Conservation (phyloP, 2,329 filamentous ascomycete species). For the Diplodia seriata region DNA sequence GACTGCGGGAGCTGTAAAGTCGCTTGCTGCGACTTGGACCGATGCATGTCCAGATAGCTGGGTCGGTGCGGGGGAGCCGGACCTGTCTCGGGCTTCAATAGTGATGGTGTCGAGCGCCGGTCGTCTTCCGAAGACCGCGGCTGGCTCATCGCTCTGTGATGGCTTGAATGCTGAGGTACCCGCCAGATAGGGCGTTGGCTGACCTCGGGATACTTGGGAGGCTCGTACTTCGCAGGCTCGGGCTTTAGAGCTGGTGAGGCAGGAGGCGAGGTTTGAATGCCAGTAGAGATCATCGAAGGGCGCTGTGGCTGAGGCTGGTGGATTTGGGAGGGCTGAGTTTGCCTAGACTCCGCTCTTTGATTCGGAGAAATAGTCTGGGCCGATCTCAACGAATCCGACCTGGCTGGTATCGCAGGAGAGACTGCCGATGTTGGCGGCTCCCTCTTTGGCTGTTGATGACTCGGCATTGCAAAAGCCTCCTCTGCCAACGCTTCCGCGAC, state of each 20-base stretch:
- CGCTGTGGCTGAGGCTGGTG: constrained; percentile 58
- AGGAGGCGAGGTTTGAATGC: constrained; percentile 78
- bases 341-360: constrained; percentile 39
- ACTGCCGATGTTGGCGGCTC: constrained; percentile 41
- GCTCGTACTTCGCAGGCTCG: constrained; percentile 29
- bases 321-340: constrained; percentile 38
- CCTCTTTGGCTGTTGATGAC: constrained; percentile 40
- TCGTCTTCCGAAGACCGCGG: constrained; percentile 52
- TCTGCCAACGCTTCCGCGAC: constrained; percentile 81
- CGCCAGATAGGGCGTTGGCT: constrained; percentile 60
- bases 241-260: constrained; percentile 41
- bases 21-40: constrained; percentile 59
- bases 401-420: constrained; percentile 42
- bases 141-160: constrained; percentile 58
- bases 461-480: constrained; percentile 72
- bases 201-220: constrained; percentile 48
- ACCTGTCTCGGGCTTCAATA: constrained; percentile 43
- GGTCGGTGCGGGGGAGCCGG: constrained; percentile 50
- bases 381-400: constrained; percentile 45
- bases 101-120: constrained; percentile 41
- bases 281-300: constrained; percentile 69
- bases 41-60: constrained; percentile 51
- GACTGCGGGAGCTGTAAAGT: constrained; percentile 61
- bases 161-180: constrained; percentile 56
- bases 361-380: constrained; percentile 36